phyloP scores from a whole-genome alignment of 352 stramenopile genomes.

The Pythium volutum region DNA sequence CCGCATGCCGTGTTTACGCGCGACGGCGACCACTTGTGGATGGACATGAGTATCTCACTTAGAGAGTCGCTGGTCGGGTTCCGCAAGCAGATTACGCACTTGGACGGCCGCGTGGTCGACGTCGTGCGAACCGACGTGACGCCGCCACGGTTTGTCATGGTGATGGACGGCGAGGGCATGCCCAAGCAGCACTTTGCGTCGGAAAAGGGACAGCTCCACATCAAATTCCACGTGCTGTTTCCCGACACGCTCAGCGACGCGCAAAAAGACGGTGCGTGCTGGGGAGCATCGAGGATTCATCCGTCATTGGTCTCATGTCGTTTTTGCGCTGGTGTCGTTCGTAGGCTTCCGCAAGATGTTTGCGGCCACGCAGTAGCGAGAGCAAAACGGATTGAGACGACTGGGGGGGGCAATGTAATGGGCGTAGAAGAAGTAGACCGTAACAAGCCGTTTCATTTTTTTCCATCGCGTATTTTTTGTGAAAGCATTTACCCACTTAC shows the following conservation, averaged over 20 bases:
- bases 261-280: conserved; percentile 58
- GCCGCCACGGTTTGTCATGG: conserved; percentile 89
- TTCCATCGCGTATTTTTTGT: too few relatives aligned
- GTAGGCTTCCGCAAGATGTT: conserved; percentile 25
- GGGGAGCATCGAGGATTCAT: too few relatives aligned
- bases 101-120: conserved; percentile 91
- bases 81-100: conserved; percentile 86
- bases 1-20: conserved; percentile 88
- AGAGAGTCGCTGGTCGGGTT: conserved; percentile 95
- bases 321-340: background rate
- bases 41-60: conserved; percentile 94
- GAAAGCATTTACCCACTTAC: too few relatives aligned
- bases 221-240: conserved; percentile 96
- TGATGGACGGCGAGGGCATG: conserved; percentile 94
- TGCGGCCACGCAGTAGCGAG: conserved; percentile 11
- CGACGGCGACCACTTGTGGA: conserved; percentile 94
- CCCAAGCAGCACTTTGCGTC: conserved; percentile 89
- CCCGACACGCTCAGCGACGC: conserved; percentile 84
- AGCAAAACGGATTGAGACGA: too few relatives aligned
- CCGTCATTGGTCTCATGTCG: background rate
- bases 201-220: conserved; percentile 87
- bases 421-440: too few relatives aligned
- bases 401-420: too few relatives aligned
- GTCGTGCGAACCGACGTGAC: conserved; percentile 89
- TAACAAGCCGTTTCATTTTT: too few relatives aligned